Conservation (phyloP, 192 early-diverging fungal species). For the Coemansia sp. region DNA sequence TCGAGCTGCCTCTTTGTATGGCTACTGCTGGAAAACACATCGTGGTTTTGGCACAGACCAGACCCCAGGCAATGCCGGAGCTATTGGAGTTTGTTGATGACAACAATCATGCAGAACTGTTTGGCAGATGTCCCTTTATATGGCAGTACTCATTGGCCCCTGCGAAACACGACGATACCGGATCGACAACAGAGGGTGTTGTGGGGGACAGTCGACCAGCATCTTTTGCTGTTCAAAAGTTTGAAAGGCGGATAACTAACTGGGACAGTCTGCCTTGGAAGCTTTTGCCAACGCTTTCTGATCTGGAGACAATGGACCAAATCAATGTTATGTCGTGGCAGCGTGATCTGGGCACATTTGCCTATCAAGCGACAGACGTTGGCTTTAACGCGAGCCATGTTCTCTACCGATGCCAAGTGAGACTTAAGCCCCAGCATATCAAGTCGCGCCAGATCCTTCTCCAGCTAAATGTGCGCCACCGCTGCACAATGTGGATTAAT, state of each 20-base stretch:
- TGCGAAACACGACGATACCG: background rate
- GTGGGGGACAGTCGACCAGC: background rate
- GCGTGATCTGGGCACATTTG: slow-evolving; percentile 46
- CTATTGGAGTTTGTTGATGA: background rate
- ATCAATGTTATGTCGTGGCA: slow-evolving; percentile 55
- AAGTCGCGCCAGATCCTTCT: slow-evolving; percentile 48
- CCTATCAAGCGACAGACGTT: slow-evolving; percentile 62
- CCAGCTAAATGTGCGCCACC: slow-evolving; percentile 70
- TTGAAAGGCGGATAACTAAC: slow-evolving; percentile 47
- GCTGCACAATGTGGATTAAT: slow-evolving; percentile 72
- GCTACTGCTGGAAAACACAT: background rate
- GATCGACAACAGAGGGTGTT: background rate
- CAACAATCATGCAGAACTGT: background rate
- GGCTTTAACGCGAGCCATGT: slow-evolving; percentile 65
- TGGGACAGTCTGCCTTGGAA: slow-evolving; percentile 54
- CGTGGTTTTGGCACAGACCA: slow-evolving; percentile 19
- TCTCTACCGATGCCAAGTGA: slow-evolving; percentile 62
- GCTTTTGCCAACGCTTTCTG: slow-evolving; percentile 46
- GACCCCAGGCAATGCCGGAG: slow-evolving; percentile 14
- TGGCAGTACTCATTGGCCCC: slow-evolving; percentile 16
- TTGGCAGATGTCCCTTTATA: slow-evolving; percentile 21
- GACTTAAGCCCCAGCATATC: slow-evolving; percentile 32
- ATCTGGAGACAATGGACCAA: slow-evolving; percentile 55
- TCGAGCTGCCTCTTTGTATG: slow-evolving; percentile 12
- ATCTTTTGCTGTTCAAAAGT: slow-evolving; percentile 9